Evolutionary conservation across 768 basidiomycete species (phyloP).

Genomic region (Boletales sp.): DNA sequence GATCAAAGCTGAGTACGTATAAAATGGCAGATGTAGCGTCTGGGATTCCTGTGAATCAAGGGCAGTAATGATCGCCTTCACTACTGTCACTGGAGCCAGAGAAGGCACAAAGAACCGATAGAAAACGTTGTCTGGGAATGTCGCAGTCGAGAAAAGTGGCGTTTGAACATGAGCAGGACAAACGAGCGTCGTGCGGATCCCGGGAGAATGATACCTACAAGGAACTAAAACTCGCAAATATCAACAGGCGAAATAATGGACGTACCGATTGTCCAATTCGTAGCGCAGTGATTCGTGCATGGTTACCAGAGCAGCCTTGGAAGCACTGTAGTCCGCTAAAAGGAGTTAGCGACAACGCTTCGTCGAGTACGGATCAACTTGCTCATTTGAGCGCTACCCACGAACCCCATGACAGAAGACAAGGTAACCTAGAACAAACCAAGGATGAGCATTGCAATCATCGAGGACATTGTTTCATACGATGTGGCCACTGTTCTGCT

Average conservation of each 20-base stretch:
- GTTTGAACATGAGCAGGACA: slow-evolving; percentile 80
- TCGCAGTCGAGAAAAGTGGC: slow-evolving; percentile 64
- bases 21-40: slow-evolving; percentile 71
- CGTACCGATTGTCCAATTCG: slow-evolving; percentile 78
- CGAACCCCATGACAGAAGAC: slow-evolving; percentile 69
- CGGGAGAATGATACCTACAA: slow-evolving; percentile 62
- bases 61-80: slow-evolving; percentile 78
- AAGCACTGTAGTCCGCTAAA: slow-evolving; percentile 84
- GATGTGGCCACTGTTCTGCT: slow-evolving; percentile 77
- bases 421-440: slow-evolving; percentile 58
- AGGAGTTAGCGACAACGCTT: slow-evolving; percentile 7
- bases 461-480: slow-evolving; percentile 40
- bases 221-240: not conserved
- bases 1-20: slow-evolving; percentile 55
- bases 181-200: slow-evolving; percentile 85
- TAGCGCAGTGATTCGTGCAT: slow-evolving; percentile 83
- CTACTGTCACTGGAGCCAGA: slow-evolving; percentile 67
- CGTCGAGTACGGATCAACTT: slow-evolving; percentile 26
- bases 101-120: slow-evolving; percentile 77
- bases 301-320: slow-evolving; percentile 84
- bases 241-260: not conserved
- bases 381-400: slow-evolving; percentile 77
- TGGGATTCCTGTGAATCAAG: slow-evolving; percentile 78
- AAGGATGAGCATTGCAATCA: slow-evolving; percentile 7
- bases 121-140: slow-evolving; percentile 45